phyloP scores from a whole-genome alignment of 768 basidiomycete species.

The Trametes cubensis region DNA sequence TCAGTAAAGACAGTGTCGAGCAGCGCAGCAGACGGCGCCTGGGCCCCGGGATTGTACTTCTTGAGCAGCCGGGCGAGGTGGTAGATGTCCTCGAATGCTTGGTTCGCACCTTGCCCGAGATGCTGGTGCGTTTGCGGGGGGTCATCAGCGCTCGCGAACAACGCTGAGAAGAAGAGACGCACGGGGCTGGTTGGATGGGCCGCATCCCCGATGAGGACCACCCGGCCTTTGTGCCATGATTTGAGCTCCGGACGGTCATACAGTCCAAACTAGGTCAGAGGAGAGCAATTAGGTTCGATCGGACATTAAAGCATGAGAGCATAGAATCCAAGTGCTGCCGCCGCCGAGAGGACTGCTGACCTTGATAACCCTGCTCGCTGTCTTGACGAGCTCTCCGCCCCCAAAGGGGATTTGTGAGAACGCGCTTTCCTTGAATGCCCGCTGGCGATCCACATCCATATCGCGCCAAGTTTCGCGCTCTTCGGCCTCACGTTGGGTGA shows the following conservation, averaged over 20 bases:
- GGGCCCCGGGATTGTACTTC: constrained; percentile 35
- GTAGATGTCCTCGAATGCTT: constrained; percentile 47
- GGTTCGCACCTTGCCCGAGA: constrained; percentile 50
- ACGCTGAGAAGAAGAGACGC: constrained; percentile 17
- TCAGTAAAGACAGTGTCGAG: constrained; percentile 38
- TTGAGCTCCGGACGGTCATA: constrained; percentile 47
- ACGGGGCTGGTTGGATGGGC: constrained; percentile 52
- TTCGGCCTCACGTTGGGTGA: constrained; percentile 43
- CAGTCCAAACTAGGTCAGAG: constrained; percentile 39
- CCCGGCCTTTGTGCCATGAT: constrained; percentile 45
- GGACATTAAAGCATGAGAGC: too few species aligned
- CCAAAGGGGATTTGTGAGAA: constrained; percentile 32
- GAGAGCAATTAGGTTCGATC: too few species aligned
- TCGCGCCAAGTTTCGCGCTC: constrained; percentile 46
- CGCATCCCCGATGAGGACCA: constrained; percentile 48
- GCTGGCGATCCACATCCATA: constrained; percentile 34
- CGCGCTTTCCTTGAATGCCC: constrained; percentile 28
- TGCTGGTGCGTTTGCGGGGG: constrained; percentile 34
- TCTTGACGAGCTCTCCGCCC: constrained; percentile 32
- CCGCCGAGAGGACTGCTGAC: constrained; percentile 10
- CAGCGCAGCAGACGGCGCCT: constrained; percentile 31
- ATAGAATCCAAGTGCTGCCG: too few species aligned
- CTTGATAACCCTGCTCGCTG: constrained; percentile 33
- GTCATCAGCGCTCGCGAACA: neutral
- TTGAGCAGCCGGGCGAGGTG: constrained; percentile 39